Evolutionary conservation across 1,284 basidiomycete species (phyloP), one percentile per base, ranked within the genome.

Genomic region (Lentinula novae-zelandiae): DNA sequence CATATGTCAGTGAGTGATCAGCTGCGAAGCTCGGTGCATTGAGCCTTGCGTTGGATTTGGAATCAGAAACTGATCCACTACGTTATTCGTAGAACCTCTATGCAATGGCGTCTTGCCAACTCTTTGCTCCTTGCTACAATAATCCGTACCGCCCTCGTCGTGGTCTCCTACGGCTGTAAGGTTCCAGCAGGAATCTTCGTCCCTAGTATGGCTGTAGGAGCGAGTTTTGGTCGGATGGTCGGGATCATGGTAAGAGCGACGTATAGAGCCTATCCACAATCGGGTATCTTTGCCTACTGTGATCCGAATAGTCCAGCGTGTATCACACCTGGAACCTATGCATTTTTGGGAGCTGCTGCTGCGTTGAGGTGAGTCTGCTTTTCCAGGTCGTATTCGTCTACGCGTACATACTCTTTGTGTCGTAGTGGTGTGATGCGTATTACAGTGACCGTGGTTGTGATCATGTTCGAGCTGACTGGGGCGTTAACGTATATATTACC

Each of bases 391-490:
- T 22, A n/a, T 12, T 46, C 22, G 5, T 10, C 27, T 17, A 22
- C 20, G 15, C 5, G 44, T 51, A 13, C 13, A 33, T 15, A 15
- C 8, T 17, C 63, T 39, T 33, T 31, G 10, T 46, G 51, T 62
- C 61, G 53, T 63, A 94, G 95, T 62, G 97, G 97, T 31, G 88
- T 99, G 58, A 99, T 98, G 81, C 84, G 96, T 64, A 93, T 98
- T 64, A 99, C 97, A 0, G 94, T 99, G 22, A 95, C 96, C 0
- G 95, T 99, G 1, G 97, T 98, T 1, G 97, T 99, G 58, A 98
- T 99, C 75, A 99, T 99, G 96, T 98, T 98, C 73, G 97, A 99
- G 72, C 82, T 99, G n/a, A 99, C 97, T 1, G 97, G 97, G 8
- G 96, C 97, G 1, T 75, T 99, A 67, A 98, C 95, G 10, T 99